Percentiles rank a stretch among this genome's conserved stretches.
Evolutionary conservation across 306 rosid species (phyloP).

Genomic region (Luffa aegyptiaca): DNA sequence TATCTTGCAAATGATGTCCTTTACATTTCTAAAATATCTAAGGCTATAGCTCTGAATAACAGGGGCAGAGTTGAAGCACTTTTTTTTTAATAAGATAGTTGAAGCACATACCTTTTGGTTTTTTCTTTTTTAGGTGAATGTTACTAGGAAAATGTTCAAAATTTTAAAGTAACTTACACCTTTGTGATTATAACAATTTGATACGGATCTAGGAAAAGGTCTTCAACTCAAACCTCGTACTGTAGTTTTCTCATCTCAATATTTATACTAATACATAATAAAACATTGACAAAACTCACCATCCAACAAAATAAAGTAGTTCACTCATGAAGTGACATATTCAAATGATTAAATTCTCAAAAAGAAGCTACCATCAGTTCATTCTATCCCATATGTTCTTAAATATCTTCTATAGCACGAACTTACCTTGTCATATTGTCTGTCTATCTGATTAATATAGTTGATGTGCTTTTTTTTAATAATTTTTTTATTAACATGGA

Average conservation of each 20-base stretch:
- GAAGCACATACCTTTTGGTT: background rate
- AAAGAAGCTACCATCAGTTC: background rate
- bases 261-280: background rate
- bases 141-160: background rate
- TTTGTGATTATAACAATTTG: background rate
- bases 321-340: background rate
- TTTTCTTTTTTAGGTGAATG: background rate
- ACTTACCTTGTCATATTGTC: background rate
- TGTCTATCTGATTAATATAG: background rate
- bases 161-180: background rate
- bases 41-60: background rate
- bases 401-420: background rate
- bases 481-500: background rate
- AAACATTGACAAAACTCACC: background rate
- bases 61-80: background rate
- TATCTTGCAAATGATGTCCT: background rate
- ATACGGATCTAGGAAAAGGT: background rate
- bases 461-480: background rate
- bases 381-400: background rate
- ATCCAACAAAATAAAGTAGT: background rate
- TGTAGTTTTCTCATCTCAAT: background rate
- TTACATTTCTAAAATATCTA: background rate
- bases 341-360: background rate
- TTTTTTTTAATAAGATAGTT: background rate
- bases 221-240: background rate